Base-by-base conservation (phyloP, 2,329 filamentous ascomycete genomes). In the Trichoderma aggressivum region DNA sequence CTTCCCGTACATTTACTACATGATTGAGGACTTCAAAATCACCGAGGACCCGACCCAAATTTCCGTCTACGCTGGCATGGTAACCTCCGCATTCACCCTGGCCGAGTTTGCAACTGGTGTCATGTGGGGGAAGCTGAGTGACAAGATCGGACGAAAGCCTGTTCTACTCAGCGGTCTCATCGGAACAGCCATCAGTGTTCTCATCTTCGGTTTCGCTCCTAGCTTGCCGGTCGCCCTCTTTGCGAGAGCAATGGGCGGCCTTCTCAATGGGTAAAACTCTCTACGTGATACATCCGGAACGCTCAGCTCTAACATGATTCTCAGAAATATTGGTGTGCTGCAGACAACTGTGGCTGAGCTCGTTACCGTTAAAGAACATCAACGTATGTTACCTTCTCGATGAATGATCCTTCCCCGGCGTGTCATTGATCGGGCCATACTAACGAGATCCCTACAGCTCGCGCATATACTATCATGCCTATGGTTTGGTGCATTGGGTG, bases 1-100 rank as follows among this genome's bases (percentile, higher is more conserved):
- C 76, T 98, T 99, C 80, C 96, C 96, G 1, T 99, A 98, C 82
- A 94, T 97, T 76, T 98, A 97, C 84, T 95, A 92, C 85, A 98
- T 99, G 96, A 92, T 98, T 76, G 87, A 94, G 77, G 94, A 94
- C 73, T 98, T 98, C 82, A 86, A 92, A 77, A 91, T 97, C 79
- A 93, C 94, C 73, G 86, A 93, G 60, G 90, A 94, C 78, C 86
- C 92, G 74, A 90, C 87, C 76, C 90, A 92, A 79, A 97, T 98
- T 75, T 93, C 94, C 16, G 89, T 98, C 70, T 98, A 97, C 81
- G 94, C 94, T 30, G 95, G 96, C 77, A 93, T 98, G 90, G 94
- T 98, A 73, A 98, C 95, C 1, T 98, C 95, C 3, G 92, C 95
- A 8, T 99, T 98, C 78, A 97, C 96, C 11, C 92, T 98, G 77